Conservation (phyloP, 2,329 filamentous ascomycete genomes). For the Fusarium anguioides region DNA sequence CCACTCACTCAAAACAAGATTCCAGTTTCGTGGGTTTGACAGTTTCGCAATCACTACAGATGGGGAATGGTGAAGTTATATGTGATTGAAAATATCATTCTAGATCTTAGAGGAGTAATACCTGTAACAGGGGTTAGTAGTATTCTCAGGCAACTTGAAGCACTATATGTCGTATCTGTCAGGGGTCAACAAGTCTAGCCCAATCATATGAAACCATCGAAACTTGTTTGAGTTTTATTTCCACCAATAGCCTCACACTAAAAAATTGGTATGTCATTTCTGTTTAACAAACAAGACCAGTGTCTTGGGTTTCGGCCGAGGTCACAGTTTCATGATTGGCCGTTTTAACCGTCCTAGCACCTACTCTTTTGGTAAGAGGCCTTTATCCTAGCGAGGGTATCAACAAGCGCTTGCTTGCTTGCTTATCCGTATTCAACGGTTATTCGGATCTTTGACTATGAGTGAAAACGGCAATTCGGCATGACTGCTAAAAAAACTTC, state of each 20-base stretch:
- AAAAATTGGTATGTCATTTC: neutral
- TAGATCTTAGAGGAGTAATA: neutral
- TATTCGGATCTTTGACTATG: neutral
- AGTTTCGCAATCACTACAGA: neutral
- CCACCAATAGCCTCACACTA: neutral
- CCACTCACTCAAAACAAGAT: neutral
- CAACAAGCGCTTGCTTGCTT: too few species aligned
- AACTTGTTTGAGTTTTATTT: neutral
- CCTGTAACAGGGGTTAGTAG: constrained; percentile 18
- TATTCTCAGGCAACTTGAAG: constrained; percentile 5
- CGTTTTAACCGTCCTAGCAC: neutral
- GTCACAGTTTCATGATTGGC: constrained; percentile 1
- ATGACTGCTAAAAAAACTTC: neutral
- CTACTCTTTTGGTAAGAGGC: neutral
- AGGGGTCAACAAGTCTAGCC: neutral
- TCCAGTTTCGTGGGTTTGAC: neutral
- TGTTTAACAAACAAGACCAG: neutral
- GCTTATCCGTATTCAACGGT: neutral
- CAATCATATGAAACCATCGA: constrained; percentile 21
- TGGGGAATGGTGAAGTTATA: neutral
- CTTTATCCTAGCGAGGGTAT: neutral
- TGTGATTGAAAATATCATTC: too few species aligned
- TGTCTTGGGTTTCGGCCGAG: neutral
- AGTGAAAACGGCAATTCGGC: constrained; percentile 20
- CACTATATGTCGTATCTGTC: constrained; percentile 5